phyloP scores from a whole-genome alignment of 441 rosid genomes.

The Cnidoscolus chayamansa region DNA sequence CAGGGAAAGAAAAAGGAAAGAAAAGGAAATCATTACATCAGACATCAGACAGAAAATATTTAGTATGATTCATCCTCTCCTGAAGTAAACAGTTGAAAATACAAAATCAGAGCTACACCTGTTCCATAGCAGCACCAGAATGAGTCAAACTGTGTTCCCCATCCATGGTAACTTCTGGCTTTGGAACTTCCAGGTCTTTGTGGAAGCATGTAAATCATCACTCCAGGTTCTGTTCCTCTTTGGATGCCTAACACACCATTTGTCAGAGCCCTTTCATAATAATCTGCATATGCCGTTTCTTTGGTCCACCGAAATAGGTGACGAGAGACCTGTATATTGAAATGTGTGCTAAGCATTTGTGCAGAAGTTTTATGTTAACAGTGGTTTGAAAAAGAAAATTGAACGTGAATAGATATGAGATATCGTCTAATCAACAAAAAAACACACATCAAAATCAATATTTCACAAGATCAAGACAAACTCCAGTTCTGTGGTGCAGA shows the following conservation, averaged over 20 bases:
- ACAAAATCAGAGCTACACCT: conserved; percentile 36
- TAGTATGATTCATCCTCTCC: not conserved
- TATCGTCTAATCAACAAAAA: not conserved
- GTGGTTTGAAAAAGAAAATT: not conserved
- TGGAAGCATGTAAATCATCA: conserved; percentile 98
- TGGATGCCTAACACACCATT: conserved; percentile 89
- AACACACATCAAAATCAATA: not conserved
- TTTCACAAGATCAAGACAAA: not conserved
- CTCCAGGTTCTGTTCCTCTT: conserved; percentile 86
- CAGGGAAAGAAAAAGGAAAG: not conserved
- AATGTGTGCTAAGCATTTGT: not conserved
- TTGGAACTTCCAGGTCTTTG: conserved; percentile 67
- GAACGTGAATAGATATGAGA: not conserved
- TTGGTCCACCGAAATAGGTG: conserved; percentile 88
- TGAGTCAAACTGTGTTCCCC: conserved; percentile 68
- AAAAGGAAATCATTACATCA: not conserved
- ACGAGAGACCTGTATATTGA: conserved; percentile 67
- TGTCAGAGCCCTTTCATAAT: conserved; percentile 85
- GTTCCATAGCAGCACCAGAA: conserved; percentile 99
- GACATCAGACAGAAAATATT: not conserved
- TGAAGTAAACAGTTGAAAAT: not conserved
- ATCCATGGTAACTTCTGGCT: conserved; percentile 64
- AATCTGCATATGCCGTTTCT: conserved; percentile 83
- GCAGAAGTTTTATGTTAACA: not conserved
- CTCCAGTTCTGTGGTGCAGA: not conserved